Base-by-base conservation (phyloP, 164 flowering plant species). In the Vitis rotundifolia region DNA sequence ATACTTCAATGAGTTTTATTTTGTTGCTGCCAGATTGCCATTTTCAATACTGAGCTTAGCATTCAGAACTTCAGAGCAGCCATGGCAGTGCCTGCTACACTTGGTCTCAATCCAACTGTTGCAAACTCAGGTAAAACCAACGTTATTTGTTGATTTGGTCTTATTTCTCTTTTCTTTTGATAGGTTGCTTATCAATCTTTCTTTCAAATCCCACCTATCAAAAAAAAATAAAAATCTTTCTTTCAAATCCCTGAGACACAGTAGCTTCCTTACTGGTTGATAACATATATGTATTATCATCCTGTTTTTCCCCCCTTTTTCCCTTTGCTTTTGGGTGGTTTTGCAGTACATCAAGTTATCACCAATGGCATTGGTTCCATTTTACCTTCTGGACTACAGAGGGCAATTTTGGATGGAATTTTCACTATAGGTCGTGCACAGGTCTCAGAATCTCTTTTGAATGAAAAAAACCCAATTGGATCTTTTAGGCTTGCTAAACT, bases 51-150 rank as follows among this genome's bases (percentile, higher is more conserved):
- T 5, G 80, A 72, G 55, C 90, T 95, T 65, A 93, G 99, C 60
- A 82, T 93, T 75, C 76, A 91, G 70, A 95, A 95, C 81, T 95
- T 89, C 72, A 91, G 77, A 84, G 97, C 98, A 73, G 99, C 99
- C 71, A 93, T 93, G 97, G 81, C 77, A 67, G 91, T 95, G 73
- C 99, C 99, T 76, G 81, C 95, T 73, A 91, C 98, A 53, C 98
- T 95, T 82, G 98, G 98, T 75, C 94, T 95, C 61, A 83, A 91
- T 76, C 99, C 98, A 73, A 71, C 80, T 63, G 70, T 91, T 78
- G 97, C 99, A 68, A 92, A 93, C 75, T 80, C 94, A 64, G 97
- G 99, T 94, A 70, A 61, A 63, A 6, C 16, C 11, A 19, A 2
- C 37, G 2, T 13, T 3, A 5, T 51, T 12, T 13, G 16, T 28